Conservation (phyloP, 2,329 filamentous ascomycete genomes). For the Stagonosporopsis tanaceti region DNA sequence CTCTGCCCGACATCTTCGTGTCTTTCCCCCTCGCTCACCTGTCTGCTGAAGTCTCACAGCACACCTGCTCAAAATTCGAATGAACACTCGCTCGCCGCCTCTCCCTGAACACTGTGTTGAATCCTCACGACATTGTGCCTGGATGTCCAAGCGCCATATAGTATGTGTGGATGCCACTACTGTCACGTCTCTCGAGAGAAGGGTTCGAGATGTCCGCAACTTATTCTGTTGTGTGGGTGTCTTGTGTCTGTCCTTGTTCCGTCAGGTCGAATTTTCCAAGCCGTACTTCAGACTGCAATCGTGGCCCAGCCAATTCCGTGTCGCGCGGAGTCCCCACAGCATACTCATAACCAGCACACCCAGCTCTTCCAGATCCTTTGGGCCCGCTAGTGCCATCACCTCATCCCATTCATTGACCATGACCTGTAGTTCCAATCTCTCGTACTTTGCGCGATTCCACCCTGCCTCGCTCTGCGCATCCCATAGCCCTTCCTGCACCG, state of each 20-base stretch:
- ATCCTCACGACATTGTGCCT: too few species aligned
- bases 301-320: slow-evolving; percentile 18
- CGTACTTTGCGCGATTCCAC: neutral
- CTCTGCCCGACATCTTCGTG: too few species aligned
- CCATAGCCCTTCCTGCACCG: slow-evolving; percentile 17
- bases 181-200: too few species aligned
- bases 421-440: neutral
- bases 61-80: too few species aligned
- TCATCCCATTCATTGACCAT: slow-evolving; percentile 1
- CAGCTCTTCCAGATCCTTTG: slow-evolving; percentile 26
- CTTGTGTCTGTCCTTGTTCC: neutral
- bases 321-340: slow-evolving; percentile 18
- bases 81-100: too few species aligned
- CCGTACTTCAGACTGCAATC: neutral
- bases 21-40: too few species aligned
- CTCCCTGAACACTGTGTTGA: too few species aligned
- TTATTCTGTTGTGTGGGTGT: too few species aligned
- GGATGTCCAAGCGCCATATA: too few species aligned
- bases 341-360: slow-evolving; percentile 26
- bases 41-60: too few species aligned
- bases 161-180: too few species aligned
- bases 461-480: slow-evolving; percentile 2
- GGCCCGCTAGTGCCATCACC: slow-evolving; percentile 7
- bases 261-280: neutral
- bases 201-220: too few species aligned